Conservation (phyloP, 495 filamentous ascomycete species). For the Podospora conica region DNA sequence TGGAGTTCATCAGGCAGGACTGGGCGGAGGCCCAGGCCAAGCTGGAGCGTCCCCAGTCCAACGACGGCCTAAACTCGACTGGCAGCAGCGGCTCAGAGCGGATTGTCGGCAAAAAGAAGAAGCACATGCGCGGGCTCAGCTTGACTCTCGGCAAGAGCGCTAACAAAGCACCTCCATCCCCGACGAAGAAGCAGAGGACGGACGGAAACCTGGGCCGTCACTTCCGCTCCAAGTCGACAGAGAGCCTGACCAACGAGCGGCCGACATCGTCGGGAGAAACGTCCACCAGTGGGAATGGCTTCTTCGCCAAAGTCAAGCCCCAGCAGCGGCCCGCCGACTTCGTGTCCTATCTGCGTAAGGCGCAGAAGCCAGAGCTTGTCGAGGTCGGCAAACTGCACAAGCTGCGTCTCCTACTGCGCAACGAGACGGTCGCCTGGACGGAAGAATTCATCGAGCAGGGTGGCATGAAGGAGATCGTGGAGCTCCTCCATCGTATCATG, state of each 20-base stretch:
- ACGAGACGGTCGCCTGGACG: conserved; percentile 93
- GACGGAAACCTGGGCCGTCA: conserved; percentile 46
- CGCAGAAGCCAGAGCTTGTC: conserved; percentile 69
- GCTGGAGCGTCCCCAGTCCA: conserved; percentile 29
- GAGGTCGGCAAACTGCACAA: conserved; percentile 96
- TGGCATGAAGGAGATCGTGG: conserved; percentile 88
- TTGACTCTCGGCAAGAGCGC: conserved; percentile 62
- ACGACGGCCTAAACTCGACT: conserved; percentile 27
- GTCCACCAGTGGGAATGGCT: conserved; percentile 26
- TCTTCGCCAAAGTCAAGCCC: conserved; percentile 48
- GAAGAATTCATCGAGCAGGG: conserved; percentile 82
- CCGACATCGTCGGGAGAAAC: conserved; percentile 37
- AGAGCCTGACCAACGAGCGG: conserved; percentile 42
- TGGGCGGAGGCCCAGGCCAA: conserved; percentile 56
- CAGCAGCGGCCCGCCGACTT: conserved; percentile 67
- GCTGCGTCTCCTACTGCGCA: conserved; percentile 79
- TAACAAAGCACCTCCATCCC: conserved; percentile 35
- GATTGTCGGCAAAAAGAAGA: conserved; percentile 47
- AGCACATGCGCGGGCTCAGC: conserved; percentile 67
- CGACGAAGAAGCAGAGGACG: conserved; percentile 50
- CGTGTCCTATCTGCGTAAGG: conserved; percentile 69
- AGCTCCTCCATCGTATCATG: conserved; percentile 81
- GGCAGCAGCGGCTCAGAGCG: conserved; percentile 17
- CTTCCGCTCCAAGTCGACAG: conserved; percentile 46
- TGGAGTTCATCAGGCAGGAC: conserved; percentile 88